Conservation (phyloP, 495 filamentous ascomycete species). For the Tuber borchii region DNA sequence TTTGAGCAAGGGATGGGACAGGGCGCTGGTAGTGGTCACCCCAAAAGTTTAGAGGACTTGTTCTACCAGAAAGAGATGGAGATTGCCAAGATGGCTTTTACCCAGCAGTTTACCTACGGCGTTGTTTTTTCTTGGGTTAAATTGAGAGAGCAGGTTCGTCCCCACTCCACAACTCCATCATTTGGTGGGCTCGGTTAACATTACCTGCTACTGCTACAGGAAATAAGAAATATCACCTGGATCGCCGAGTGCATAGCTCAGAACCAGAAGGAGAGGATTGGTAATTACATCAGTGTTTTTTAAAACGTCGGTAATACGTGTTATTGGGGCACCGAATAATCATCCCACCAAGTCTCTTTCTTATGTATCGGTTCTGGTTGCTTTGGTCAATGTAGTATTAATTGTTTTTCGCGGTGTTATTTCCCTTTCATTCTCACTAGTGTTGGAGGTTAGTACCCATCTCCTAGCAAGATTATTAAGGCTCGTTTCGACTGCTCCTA, state of each 20-base stretch:
- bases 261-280: conserved; percentile 97
- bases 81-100: conserved; percentile 88
- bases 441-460: background rate
- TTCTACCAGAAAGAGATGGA: conserved; percentile 99
- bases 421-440: background rate
- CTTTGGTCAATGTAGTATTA: background rate
- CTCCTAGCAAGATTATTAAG: background rate
- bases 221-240: conserved; percentile 99
- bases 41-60: conserved; percentile 89
- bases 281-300: conserved; percentile 97
- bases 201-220: conserved; percentile 50
- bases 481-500: background rate
- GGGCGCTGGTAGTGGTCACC: conserved; percentile 61
- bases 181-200: conserved; percentile 5
- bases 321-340: background rate
- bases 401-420: background rate
- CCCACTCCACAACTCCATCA: background rate
- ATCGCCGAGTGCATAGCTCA: conserved; percentile 99
- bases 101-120: conserved; percentile 88
- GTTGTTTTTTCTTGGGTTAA: conserved; percentile 98
- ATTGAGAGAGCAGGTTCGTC: conserved; percentile 84
- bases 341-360: background rate
- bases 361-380: background rate
- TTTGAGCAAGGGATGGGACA: conserved; percentile 84
- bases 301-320: conserved; percentile 41